Conservation (phyloP, 352 stramenopile genomes). For the Plasmopara halstedii region DNA sequence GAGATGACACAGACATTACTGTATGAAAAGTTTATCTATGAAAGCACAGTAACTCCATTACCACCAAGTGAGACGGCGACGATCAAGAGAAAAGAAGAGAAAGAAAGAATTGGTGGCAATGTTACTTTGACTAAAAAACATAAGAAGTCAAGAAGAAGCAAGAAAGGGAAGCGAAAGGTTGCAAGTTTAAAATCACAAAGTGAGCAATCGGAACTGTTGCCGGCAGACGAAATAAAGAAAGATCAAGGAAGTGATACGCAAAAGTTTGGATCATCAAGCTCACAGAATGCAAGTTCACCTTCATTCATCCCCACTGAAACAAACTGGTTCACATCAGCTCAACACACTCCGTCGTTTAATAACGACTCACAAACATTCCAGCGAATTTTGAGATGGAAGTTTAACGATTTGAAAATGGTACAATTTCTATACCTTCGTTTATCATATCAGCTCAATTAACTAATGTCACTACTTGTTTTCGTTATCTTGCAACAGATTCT, state of each 20-base stretch:
- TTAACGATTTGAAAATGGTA: conserved; percentile 84
- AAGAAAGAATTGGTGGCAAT: conserved; percentile 19
- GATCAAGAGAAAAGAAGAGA: conserved; percentile 1
- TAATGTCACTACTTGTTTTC: too few relatives aligned
- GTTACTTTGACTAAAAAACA: conserved; percentile 26
- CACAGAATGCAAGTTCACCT: conserved; percentile 1
- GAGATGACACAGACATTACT: conserved; percentile 42
- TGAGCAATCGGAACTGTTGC: not conserved
- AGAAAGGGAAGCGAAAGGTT: conserved; percentile 8
- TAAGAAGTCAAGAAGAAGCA: not conserved
- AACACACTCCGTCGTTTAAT: conserved; percentile 17
- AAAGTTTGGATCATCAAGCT: not conserved
- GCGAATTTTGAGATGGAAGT: conserved; percentile 81
- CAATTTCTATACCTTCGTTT: too few relatives aligned
- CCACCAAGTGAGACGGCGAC: conserved; percentile 11
- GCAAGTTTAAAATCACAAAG: not conserved
- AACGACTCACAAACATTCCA: conserved; percentile 49
- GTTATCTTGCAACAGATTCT: conserved; percentile 63
- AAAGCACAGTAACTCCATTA: conserved; percentile 48
- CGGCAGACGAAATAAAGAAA: not conserved
- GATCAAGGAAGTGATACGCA: not conserved
- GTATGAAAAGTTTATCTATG: conserved; percentile 86
- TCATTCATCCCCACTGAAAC: conserved; percentile 10
- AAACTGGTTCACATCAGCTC: conserved; percentile 24
- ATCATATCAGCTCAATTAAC: too few relatives aligned